These are phyloP conservation scores for Arbutus unedo DNA, from an alignment of 148 eudicot species.

Conservation along the genomic window DNA sequence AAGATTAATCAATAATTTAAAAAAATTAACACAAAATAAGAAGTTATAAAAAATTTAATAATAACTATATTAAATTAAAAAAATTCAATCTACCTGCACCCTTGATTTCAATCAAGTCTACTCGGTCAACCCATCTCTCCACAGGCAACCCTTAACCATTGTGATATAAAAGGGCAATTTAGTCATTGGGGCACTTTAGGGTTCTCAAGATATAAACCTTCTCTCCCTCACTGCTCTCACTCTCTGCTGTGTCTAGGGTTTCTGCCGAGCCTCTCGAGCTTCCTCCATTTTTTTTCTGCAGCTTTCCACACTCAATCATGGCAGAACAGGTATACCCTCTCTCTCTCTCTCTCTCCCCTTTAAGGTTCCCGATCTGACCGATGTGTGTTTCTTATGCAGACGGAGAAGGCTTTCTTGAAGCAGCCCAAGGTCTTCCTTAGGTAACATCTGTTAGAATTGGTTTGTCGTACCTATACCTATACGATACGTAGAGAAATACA, in stretches of 20 bases:
- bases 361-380: not conserved
- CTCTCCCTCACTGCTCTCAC: not conserved
- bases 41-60: too few relatives aligned
- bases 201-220: not conserved
- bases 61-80: too few relatives aligned
- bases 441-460: slow-evolving; percentile 9
- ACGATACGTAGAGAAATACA: not conserved
- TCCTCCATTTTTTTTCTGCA: not conserved
- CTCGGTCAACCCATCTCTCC: not conserved
- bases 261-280: not conserved
- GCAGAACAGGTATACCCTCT: slow-evolving; percentile 16
- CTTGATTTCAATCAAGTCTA: too few relatives aligned
- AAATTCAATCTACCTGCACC: too few relatives aligned
- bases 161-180: not conserved
- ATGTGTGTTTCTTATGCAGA: slow-evolving; percentile 15
- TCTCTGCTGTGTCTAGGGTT: slow-evolving; percentile 12
- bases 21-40: too few relatives aligned
- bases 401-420: slow-evolving; percentile 49
- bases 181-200: slow-evolving; percentile 10
- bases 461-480: not conserved
- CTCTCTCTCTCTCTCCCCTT: not conserved
- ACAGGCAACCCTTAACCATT: not conserved
- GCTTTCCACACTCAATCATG: slow-evolving; percentile 12
- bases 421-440: slow-evolving; percentile 47
- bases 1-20: too few relatives aligned